A percentile compares a stretch with the other conserved stretches of the same genome.
Conservation (phyloP, 2,329 filamentous ascomycete species). For the Cytospora piceicola region DNA sequence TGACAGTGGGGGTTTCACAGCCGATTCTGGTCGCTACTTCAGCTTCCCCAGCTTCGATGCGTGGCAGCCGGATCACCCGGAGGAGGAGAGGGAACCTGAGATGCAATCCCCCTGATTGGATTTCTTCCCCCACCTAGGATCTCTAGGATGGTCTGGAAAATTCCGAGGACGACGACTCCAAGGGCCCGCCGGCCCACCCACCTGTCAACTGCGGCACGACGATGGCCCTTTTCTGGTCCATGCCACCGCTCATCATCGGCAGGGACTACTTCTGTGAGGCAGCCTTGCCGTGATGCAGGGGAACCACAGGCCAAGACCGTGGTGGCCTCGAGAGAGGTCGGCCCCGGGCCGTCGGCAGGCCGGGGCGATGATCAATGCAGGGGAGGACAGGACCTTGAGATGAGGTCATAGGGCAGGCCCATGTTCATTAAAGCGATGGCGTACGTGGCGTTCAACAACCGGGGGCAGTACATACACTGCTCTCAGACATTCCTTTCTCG, state of each 20-base stretch:
- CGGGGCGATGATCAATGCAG: constrained; percentile 17
- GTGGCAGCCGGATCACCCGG: constrained; percentile 56
- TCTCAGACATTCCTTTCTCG: constrained; percentile 16
- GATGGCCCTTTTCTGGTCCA: constrained; percentile 1
- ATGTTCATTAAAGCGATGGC: constrained; percentile 25
- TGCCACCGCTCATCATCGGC: constrained; percentile 2
- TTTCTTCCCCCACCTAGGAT: constrained; percentile 11
- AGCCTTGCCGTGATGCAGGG: background rate
- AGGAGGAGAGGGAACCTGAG: constrained; percentile 45
- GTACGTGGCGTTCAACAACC: constrained; percentile 18
- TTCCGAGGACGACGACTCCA: constrained; percentile 16
- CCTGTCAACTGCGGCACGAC: constrained; percentile 12
- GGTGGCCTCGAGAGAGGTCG: background rate
- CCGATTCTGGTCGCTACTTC: constrained; percentile 62
- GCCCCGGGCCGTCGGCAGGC: constrained; percentile 19
- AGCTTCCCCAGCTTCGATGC: constrained; percentile 76
- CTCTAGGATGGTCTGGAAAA: constrained; percentile 13
- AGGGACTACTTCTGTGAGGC: background rate
- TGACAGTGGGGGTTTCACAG: constrained; percentile 29
- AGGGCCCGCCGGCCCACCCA: constrained; percentile 11
- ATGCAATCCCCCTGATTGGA: constrained; percentile 38
- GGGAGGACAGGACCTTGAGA: constrained; percentile 20
- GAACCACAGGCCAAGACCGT: background rate
- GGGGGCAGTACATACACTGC: constrained; percentile 17
- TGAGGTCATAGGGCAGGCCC: constrained; percentile 29